A percentile compares a stretch with the other conserved stretches of the same genome.
These are phyloP conservation scores for Neopestalotiopsis clavispora DNA, from an alignment of 2,329 filamentous ascomycete species.

Conservation along the genomic window DNA sequence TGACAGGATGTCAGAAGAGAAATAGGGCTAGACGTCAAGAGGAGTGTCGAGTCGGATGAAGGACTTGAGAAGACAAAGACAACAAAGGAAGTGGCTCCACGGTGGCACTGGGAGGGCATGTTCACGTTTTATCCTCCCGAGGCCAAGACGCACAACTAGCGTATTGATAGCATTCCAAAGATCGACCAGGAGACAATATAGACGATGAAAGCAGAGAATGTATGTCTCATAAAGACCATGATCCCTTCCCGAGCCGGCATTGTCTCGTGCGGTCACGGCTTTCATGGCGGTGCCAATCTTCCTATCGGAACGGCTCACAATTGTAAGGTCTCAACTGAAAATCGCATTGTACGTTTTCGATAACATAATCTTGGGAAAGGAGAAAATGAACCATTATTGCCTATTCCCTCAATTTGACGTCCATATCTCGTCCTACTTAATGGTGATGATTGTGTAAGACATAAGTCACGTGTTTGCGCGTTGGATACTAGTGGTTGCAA, in stretches of 20 bases:
- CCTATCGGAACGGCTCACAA: not conserved
- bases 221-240: conserved; percentile 16
- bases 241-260: not conserved
- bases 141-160: conserved; percentile 15
- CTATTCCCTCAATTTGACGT: no score
- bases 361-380: no score
- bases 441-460: not conserved
- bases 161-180: conserved; percentile 22
- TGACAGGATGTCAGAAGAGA: not conserved
- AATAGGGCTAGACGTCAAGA: not conserved
- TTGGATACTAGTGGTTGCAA: not conserved
- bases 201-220: conserved; percentile 26
- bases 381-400: no score
- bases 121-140: conserved; percentile 23
- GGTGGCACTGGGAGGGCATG: conserved; percentile 12
- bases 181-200: conserved; percentile 10
- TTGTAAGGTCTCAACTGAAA: not conserved
- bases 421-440: no score
- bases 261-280: conserved; percentile 5
- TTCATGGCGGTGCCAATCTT: not conserved
- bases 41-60: conserved; percentile 21
- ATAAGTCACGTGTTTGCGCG: conserved; percentile 4
- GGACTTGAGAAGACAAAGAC: conserved; percentile 26
- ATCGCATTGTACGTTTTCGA: not conserved
- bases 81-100: conserved; percentile 18